Conservation (phyloP, 768 basidiomycete genomes). For the Cubamyces sp. region DNA sequence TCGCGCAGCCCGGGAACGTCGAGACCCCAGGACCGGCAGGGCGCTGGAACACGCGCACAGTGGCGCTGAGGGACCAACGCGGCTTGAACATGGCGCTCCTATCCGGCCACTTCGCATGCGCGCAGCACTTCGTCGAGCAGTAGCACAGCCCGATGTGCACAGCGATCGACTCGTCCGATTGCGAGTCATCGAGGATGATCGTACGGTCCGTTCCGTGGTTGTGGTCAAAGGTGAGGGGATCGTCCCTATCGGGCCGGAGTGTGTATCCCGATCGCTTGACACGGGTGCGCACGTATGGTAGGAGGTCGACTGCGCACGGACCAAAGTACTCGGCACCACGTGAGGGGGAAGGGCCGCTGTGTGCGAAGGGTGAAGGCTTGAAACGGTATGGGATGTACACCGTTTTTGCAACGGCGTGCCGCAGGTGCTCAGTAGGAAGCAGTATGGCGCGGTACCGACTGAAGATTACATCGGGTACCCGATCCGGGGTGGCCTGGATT, state of each 20-base stretch:
- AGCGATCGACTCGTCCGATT: neutral
- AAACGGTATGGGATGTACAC: neutral
- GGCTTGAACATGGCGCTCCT: neutral
- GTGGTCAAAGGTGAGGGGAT: neutral
- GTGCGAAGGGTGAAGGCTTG: neutral
- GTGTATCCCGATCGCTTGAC: neutral
- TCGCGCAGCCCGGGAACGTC: too few relatives aligned
- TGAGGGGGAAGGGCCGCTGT: neutral
- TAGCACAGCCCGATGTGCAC: neutral
- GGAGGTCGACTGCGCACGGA: neutral
- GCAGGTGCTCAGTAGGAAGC: neutral
- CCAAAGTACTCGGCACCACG: neutral
- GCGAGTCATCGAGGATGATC: neutral
- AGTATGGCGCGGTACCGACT: neutral
- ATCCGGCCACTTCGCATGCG: neutral
- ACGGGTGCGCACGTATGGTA: neutral
- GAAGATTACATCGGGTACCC: neutral
- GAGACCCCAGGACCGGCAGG: neutral
- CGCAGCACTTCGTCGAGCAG: neutral
- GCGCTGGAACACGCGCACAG: neutral
- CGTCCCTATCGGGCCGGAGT: neutral
- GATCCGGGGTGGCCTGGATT: neutral
- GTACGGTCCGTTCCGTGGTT: neutral
- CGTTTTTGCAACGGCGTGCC: neutral
- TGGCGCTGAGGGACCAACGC: neutral